Percentiles rank a stretch among this genome's conserved stretches.
Evolutionary conservation across 306 rosid species (phyloP).

Genomic region (Glycine tomentella): DNA sequence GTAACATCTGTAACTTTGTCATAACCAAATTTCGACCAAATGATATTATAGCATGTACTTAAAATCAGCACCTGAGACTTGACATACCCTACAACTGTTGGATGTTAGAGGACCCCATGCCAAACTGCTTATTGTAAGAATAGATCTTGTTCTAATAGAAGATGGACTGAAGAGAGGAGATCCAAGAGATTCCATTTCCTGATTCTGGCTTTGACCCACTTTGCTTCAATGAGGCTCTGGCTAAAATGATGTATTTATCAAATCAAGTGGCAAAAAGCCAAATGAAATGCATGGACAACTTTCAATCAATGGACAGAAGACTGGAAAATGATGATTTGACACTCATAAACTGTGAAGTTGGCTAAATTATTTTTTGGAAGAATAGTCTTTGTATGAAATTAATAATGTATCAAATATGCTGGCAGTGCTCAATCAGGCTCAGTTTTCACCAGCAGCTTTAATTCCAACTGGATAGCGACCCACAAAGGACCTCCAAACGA

Average conservation of each 20-base stretch:
- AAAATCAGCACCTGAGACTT: slow-evolving; percentile 38
- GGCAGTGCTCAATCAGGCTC: slow-evolving; percentile 24
- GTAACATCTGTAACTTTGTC: slow-evolving; percentile 40
- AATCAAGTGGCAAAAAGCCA: not conserved
- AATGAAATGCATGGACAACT: too few species aligned
- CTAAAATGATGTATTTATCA: slow-evolving; percentile 17
- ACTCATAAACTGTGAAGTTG: slow-evolving; percentile 12
- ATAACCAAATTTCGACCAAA: slow-evolving; percentile 29
- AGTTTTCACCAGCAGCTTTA: not conserved
- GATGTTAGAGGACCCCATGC: slow-evolving; percentile 27
- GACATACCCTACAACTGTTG: slow-evolving; percentile 16
- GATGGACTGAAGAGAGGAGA: slow-evolving; percentile 2
- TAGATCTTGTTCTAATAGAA: slow-evolving; percentile 16
- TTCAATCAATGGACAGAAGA: too few species aligned
- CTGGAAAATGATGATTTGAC: not conserved
- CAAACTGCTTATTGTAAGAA: slow-evolving; percentile 28
- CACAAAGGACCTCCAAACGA: slow-evolving; percentile 19
- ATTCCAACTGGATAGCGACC: not conserved
- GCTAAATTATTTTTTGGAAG: not conserved
- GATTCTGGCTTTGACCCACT: slow-evolving; percentile 2
- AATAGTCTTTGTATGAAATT: not conserved
- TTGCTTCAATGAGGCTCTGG: slow-evolving; percentile 19
- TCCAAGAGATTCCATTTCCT: not conserved
- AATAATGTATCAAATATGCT: not conserved
- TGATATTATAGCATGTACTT: slow-evolving; percentile 43